Evolutionary conservation across 2,329 filamentous ascomycete species (phyloP), one percentile per base, ranked within the genome.

Genomic region (Emergomyces africanus): DNA sequence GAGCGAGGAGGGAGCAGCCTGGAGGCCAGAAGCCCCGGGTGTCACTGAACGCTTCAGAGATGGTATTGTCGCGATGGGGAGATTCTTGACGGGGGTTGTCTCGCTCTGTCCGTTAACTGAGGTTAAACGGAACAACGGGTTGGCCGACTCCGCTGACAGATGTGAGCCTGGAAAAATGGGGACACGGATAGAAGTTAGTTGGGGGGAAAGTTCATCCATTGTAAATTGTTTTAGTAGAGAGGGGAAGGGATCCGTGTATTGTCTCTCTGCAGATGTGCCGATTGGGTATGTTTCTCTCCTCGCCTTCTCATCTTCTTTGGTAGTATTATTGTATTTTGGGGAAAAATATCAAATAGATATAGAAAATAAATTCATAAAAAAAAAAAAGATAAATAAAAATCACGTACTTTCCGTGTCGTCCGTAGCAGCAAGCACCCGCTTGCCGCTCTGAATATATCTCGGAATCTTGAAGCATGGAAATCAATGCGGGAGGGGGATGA

Each of bases 391-490:
- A 6, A 41, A 30, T 30, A 6, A 30, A 37, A 61, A 33, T 46
- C 60, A 72, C 73, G 62, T 65, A 75, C 74, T 70, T 74, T 75
- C 74, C 74, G 73, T 74, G 68, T 75, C 71, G 72, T 73, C 72
- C 71, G 69, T 69, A 71, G 73, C 72, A 74, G 73, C 74, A 75
- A 76, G 73, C 74, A 72, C 70, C 71, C 70, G 74, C 74, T 75
- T 75, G 74, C 74, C 70, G 74, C 74, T 72, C 68, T 69, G 67
- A 64, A 72, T 75, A 74, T 70, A 64, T 67, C 68, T 68, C 69
- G 72, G 68, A 75, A 75, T 74, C 66, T 70, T 74, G 73, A 74
- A 72, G 72, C 73, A 75, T 75, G 72, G 72, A 74, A 75, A 69
- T 70, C 66, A 69, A 51, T 50, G 39, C 25, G 44, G 41, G 23